Percentiles rank a stretch among this genome's conserved stretches.
phyloP scores from a whole-genome alignment of 164 flowering plant genomes.

The Pachysandra terminalis region DNA sequence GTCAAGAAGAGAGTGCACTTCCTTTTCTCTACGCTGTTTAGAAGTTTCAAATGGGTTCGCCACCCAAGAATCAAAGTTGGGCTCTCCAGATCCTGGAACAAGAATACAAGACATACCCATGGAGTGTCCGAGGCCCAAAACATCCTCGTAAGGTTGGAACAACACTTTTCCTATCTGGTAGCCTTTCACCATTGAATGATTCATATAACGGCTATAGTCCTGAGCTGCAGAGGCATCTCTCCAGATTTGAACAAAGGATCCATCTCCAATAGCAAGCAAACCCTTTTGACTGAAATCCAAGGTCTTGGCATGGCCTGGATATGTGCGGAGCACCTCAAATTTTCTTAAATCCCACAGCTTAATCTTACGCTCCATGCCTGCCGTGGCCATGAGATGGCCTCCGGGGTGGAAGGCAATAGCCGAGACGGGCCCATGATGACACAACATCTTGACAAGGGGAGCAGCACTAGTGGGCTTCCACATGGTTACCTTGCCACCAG shows the following conservation, averaged over 20 bases:
- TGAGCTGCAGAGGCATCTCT: constrained; percentile 48
- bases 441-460: constrained; percentile 77
- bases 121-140: constrained; percentile 80
- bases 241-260: constrained; percentile 61
- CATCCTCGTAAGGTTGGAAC: constrained; percentile 93
- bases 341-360: constrained; percentile 96
- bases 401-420: constrained; percentile 86
- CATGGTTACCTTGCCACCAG: constrained; percentile 79
- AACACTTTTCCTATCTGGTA: constrained; percentile 56
- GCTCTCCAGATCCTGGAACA: constrained; percentile 90
- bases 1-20: constrained; percentile 71
- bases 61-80: constrained; percentile 91
- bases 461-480: constrained; percentile 83
- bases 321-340: constrained; percentile 61
- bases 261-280: constrained; percentile 65
- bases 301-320: constrained; percentile 54
- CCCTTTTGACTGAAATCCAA: constrained; percentile 92
- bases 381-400: constrained; percentile 93
- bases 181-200: constrained; percentile 79
- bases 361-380: constrained; percentile 82
- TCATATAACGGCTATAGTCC: constrained; percentile 69
- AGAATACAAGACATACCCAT: constrained; percentile 86
- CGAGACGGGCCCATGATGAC: constrained; percentile 76
- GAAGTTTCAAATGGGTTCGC: constrained; percentile 90
- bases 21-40: constrained; percentile 84